phyloP scores from a whole-genome alignment of 2,329 filamentous ascomycete genomes.

The Diaporthe batatas region DNA sequence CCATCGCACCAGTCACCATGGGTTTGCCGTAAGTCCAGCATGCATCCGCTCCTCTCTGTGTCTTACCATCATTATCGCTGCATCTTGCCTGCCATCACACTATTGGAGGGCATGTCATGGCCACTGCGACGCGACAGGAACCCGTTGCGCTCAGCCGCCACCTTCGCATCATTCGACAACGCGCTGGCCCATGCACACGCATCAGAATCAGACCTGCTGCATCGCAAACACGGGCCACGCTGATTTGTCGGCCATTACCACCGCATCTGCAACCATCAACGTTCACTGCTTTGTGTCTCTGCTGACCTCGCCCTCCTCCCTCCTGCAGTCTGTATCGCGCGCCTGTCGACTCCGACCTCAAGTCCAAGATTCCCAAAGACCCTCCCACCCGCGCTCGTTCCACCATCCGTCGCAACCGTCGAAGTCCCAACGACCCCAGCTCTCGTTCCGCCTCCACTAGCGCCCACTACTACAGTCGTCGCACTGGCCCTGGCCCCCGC shows the following conservation, averaged over 20 bases:
- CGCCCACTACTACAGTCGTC: conserved; percentile 33
- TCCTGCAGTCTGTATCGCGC: conserved; percentile 50
- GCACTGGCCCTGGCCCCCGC: conserved; percentile 14
- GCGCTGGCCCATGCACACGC: neutral
- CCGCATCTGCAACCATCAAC: neutral
- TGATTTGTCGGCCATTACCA: conserved; percentile 1
- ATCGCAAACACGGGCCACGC: conserved; percentile 25
- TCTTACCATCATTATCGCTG: neutral
- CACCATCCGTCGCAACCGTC: conserved; percentile 46
- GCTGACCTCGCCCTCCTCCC: conserved; percentile 1
- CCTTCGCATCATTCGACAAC: neutral
- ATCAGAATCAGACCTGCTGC: conserved; percentile 4
- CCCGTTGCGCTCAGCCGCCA: conserved; percentile 3
- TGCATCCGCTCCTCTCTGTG: neutral
- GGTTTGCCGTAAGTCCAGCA: conserved; percentile 41
- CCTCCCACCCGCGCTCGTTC: conserved; percentile 47
- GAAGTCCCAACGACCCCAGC: conserved; percentile 21
- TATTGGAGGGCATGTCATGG: neutral
- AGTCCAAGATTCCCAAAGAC: conserved; percentile 47
- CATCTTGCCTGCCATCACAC: neutral
- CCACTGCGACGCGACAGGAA: conserved; percentile 1
- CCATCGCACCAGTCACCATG: conserved; percentile 32
- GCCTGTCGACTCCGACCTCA: conserved; percentile 50
- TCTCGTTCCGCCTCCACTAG: conserved; percentile 19
- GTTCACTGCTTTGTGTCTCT: neutral